Percentiles rank a stretch among this genome's conserved stretches.
phyloP scores from a whole-genome alignment of 495 filamentous ascomycete genomes.

The Penicillium atrosanguineum region DNA sequence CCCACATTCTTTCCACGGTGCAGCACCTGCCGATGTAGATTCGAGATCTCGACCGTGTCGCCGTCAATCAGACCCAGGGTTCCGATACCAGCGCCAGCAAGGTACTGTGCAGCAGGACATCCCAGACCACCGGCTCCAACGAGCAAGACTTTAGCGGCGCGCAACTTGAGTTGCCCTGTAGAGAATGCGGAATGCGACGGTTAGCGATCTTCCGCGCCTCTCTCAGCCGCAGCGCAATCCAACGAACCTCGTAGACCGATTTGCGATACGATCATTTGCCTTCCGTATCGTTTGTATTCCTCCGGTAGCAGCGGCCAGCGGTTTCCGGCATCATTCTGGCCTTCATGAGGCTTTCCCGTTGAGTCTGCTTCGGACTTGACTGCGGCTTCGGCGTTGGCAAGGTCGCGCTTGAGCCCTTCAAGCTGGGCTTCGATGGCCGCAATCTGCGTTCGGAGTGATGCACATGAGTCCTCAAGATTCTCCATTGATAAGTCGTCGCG shows the following conservation, averaged over 20 bases:
- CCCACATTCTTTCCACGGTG: slow-evolving; percentile 71
- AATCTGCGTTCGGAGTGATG: slow-evolving; percentile 41
- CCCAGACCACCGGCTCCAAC: slow-evolving; percentile 93
- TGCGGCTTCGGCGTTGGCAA: slow-evolving; percentile 34
- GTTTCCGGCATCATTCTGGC: slow-evolving; percentile 9
- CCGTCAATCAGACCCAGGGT: slow-evolving; percentile 83
- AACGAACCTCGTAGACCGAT: slow-evolving; percentile 57
- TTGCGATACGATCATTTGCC: slow-evolving; percentile 87
- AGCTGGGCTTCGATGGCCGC: slow-evolving; percentile 39
- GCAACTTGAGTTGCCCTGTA: slow-evolving; percentile 76
- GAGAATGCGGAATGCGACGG: neutral
- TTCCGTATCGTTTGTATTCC: slow-evolving; percentile 82
- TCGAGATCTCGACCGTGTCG: slow-evolving; percentile 83
- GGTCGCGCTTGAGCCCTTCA: slow-evolving; percentile 35
- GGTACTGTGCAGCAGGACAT: slow-evolving; percentile 86
- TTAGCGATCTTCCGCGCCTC: neutral
- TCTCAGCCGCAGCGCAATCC: neutral
- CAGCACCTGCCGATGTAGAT: slow-evolving; percentile 89
- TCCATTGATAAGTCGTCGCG: slow-evolving; percentile 9
- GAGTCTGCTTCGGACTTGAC: slow-evolving; percentile 8
- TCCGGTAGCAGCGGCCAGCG: slow-evolving; percentile 62
- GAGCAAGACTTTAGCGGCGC: slow-evolving; percentile 67
- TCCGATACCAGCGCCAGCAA: slow-evolving; percentile 83
- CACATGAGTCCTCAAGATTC: slow-evolving; percentile 32
- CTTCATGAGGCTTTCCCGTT: slow-evolving; percentile 2